A percentile compares a stretch with the other conserved stretches of the same genome.
phyloP scores from a whole-genome alignment of 106 monocot genomes.

The Dioscorea dumetorum region DNA sequence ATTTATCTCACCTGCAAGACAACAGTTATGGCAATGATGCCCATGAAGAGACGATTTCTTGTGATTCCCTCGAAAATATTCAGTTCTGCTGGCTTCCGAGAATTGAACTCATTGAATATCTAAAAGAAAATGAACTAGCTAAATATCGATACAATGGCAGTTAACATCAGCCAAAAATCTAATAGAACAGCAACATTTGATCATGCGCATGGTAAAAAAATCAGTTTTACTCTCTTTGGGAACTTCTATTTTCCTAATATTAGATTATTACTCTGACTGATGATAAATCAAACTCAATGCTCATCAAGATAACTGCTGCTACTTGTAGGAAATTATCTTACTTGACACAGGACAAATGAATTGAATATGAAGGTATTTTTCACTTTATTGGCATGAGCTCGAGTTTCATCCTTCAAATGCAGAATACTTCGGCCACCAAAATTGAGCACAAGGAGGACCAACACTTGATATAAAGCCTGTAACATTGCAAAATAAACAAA shows the following conservation, averaged over 20 bases:
- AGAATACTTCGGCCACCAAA: constrained; percentile 53
- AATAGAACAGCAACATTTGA: no score
- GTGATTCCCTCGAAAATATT: constrained; percentile 52
- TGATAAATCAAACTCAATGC: no score
- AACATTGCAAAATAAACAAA: background rate
- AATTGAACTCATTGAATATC: constrained; percentile 82
- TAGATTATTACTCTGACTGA: no score
- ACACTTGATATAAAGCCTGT: constrained; percentile 66
- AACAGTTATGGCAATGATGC: constrained; percentile 48
- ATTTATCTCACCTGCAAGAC: constrained; percentile 44
- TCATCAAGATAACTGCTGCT: no score
- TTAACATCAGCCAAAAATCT: no score
- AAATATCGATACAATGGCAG: no score
- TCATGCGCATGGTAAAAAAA: no score
- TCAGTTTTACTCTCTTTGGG: no score
- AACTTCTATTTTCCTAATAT: no score
- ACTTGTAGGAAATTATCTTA: constrained; percentile 9
- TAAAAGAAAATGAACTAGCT: background rate
- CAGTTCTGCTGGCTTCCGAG: constrained; percentile 56
- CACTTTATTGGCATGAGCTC: constrained; percentile 53
- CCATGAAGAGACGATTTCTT: constrained; percentile 54
- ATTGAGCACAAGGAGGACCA: constrained; percentile 50
- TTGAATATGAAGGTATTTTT: constrained; percentile 82
- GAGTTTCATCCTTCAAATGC: constrained; percentile 29
- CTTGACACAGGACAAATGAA: constrained; percentile 74